Conservation (phyloP, 78 protist species). For the Guillardia theta region DNA sequence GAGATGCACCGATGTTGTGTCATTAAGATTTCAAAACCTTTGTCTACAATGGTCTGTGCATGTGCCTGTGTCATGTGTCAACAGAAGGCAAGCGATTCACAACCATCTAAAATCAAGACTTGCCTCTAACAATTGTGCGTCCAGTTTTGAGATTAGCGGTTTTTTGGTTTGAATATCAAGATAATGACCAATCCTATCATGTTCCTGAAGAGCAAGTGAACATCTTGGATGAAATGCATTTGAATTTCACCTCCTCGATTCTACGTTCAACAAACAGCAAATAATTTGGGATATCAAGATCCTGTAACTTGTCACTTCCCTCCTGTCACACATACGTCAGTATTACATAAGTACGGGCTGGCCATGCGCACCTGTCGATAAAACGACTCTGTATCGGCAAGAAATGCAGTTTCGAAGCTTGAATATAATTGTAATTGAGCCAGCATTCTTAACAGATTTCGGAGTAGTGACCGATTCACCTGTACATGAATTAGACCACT, state of each 20-base stretch:
- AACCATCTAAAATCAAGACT: not conserved
- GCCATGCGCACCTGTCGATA: not conserved
- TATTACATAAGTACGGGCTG: not conserved
- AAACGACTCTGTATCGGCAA: not conserved
- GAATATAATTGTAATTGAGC: not conserved
- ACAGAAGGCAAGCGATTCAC: not conserved
- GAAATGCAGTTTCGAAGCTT: not conserved
- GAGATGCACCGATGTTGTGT: too few species aligned
- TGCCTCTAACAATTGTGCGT: constrained; percentile 46
- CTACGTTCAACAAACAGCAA: not conserved
- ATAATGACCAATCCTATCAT: not conserved
- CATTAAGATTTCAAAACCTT: too few species aligned
- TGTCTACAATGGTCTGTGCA: too few species aligned
- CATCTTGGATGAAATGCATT: too few species aligned
- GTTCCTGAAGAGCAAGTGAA: too few species aligned
- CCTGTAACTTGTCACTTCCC: not conserved
- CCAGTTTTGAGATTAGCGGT: not conserved
- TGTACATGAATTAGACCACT: not conserved
- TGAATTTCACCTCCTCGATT: not conserved
- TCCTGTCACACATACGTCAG: not conserved
- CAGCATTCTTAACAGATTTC: not conserved
- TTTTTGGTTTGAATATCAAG: not conserved
- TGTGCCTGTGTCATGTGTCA: too few species aligned
- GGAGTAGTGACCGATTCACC: not conserved
- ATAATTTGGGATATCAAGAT: not conserved